phyloP scores from a whole-genome alignment of 2,329 filamentous ascomycete species.

The Phyllosticta citribraziliensis region DNA sequence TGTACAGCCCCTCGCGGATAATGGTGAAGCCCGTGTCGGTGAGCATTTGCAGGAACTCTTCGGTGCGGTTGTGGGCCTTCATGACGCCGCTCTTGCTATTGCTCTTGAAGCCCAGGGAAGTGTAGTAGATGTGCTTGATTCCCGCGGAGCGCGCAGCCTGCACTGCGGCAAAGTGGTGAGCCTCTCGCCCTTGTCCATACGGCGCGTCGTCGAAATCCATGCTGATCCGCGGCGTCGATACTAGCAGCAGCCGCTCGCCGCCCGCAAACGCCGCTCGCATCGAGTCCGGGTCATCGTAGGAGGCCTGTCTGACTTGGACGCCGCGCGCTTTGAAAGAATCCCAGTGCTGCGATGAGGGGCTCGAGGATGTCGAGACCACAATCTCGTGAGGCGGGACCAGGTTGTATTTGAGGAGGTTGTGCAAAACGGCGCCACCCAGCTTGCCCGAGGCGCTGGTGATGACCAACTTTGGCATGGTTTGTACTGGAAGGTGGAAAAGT shows the following conservation, averaged over 20 bases:
- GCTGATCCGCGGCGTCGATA: constrained; percentile 34
- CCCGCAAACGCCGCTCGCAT: constrained; percentile 23
- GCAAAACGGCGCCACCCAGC: constrained; percentile 34
- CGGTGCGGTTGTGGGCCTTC: constrained; percentile 38
- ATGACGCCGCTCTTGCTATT: constrained; percentile 35
- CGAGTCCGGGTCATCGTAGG: constrained; percentile 3
- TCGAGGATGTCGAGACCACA: constrained; percentile 23
- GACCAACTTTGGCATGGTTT: constrained; percentile 17
- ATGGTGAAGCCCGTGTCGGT: constrained; percentile 25
- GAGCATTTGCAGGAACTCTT: constrained; percentile 26
- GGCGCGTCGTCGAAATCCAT: constrained; percentile 36
- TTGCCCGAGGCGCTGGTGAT: constrained; percentile 38
- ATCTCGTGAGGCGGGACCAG: constrained; percentile 29
- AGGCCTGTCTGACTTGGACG: constrained; percentile 25
- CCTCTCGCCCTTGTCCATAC: constrained; percentile 32
- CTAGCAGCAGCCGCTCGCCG: constrained; percentile 34
- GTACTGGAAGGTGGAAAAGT: background rate
- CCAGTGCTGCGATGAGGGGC: constrained; percentile 16
- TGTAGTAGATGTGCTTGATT: constrained; percentile 38
- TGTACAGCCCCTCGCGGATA: constrained; percentile 36
- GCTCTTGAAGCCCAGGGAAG: constrained; percentile 33
- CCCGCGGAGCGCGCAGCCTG: constrained; percentile 32
- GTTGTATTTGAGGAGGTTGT: constrained; percentile 31
- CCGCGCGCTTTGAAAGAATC: constrained; percentile 20
- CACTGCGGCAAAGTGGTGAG: constrained; percentile 34